These are phyloP conservation scores for Albatrellus sp. DNA, from an alignment of 1,284 basidiomycete species.

Conservation along the genomic window DNA sequence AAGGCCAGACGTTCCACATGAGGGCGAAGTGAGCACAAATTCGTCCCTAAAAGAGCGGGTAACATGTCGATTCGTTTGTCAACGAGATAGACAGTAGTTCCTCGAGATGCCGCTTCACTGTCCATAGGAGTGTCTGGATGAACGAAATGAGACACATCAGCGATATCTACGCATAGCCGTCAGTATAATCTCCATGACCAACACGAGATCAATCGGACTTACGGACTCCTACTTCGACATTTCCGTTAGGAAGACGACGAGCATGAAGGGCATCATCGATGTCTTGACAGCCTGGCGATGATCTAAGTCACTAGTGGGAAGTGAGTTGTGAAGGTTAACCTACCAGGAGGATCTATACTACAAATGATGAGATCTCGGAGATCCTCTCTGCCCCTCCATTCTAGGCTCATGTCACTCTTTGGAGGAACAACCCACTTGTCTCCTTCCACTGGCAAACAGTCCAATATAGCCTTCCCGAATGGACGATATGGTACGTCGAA, in stretches of 20 bases:
- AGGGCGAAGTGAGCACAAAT: conserved; percentile 89
- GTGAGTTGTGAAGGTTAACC: conserved; percentile 12
- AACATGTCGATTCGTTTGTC: conserved; percentile 99
- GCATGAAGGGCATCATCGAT: conserved; percentile 99
- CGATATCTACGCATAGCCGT: conserved; percentile 63
- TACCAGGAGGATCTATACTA: conserved; percentile 93
- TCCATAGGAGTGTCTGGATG: conserved; percentile 94
- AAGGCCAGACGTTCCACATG: conserved; percentile 94
- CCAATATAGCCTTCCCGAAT: conserved; percentile 89
- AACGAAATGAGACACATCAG: conserved; percentile 97
- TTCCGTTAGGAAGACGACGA: conserved; percentile 78
- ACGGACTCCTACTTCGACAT: conserved; percentile 98
- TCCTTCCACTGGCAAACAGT: conserved; percentile 85
- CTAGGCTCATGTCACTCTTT: conserved; percentile 40
- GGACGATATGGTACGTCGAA: conserved; percentile 96
- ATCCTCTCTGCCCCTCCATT: conserved; percentile 87
- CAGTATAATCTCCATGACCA: not conserved
- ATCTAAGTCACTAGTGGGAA: not conserved
- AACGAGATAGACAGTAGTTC: conserved; percentile 97
- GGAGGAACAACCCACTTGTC: conserved; percentile 89
- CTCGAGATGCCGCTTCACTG: conserved; percentile 85
- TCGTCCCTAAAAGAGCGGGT: conserved; percentile 88
- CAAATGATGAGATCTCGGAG: conserved; percentile 82
- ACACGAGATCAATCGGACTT: conserved; percentile 26
- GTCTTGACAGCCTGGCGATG: conserved; percentile 75